These are phyloP conservation scores for Uromyces viciae-fabae DNA, from an alignment of 1,284 basidiomycete species.

Conservation along the genomic window DNA sequence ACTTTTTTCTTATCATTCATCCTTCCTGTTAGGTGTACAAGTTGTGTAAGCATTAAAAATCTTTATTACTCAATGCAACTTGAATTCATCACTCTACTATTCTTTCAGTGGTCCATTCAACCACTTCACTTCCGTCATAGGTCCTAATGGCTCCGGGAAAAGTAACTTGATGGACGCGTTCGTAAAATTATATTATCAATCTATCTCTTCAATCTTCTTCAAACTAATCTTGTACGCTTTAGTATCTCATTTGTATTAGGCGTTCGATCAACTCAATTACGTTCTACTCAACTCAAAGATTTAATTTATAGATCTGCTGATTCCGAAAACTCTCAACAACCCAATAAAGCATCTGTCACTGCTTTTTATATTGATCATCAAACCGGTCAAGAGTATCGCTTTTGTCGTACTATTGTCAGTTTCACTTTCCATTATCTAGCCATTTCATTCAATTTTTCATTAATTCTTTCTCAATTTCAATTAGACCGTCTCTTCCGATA, in stretches of 20 bases:
- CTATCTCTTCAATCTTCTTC: background rate
- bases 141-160: slow-evolving; percentile 98
- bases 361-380: slow-evolving; percentile 53
- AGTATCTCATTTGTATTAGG: slow-evolving; percentile 93
- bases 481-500: slow-evolving; percentile 68
- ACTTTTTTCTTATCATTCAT: background rate
- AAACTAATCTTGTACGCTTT: background rate
- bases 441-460: background rate
- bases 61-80: background rate
- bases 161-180: slow-evolving; percentile 96
- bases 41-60: slow-evolving; percentile 8
- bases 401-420: slow-evolving; percentile 49
- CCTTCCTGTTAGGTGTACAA: slow-evolving; percentile 3
- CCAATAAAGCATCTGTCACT: slow-evolving; percentile 53
- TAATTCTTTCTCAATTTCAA: background rate
- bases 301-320: slow-evolving; percentile 77
- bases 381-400: slow-evolving; percentile 52
- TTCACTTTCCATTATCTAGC: background rate
- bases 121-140: slow-evolving; percentile 91
- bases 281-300: slow-evolving; percentile 89
- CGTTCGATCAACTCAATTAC: slow-evolving; percentile 85
- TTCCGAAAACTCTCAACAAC: slow-evolving; percentile 16
- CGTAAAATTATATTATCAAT: slow-evolving; percentile 15
- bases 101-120: slow-evolving; percentile 68
- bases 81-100: slow-evolving; percentile 5